Base-by-base conservation (phyloP, 202 grass and related monocot species). In the Elaeis oleifera region DNA sequence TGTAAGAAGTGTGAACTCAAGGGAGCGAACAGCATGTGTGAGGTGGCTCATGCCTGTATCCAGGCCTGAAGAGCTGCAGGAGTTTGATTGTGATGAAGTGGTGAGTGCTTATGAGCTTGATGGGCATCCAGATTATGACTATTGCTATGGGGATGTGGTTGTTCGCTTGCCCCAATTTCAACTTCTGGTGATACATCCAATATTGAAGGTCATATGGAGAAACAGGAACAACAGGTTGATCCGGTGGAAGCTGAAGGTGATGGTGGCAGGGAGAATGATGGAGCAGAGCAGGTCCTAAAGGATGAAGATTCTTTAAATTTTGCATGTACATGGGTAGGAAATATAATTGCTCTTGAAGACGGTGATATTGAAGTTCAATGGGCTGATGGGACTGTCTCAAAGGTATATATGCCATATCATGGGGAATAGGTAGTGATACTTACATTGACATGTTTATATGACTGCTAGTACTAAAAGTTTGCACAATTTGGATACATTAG, bases 101-200 rank as follows among this genome's bases (percentile, higher is more conserved):
- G 82, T 99, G 59, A 99, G 94, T 78, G 85, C 77, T 54, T 99
- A 99, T 72, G 94, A 99, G 78, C 75, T 99, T 63, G 94, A 99
- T 61, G 62, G 51, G 18, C 94, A 99, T 69, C 88, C 88, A 2
- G 94, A 99, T 82, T 92, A 92, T 89, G 88, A 99, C 79, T 99
- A 99, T 79, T 84, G 72, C 60, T 99, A 86, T 71, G 94, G 94
- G 59, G 85, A 92, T 86, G 78, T 92, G 63, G 85, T 99, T 69
- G 88, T 89, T 50, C 82, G 85, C 49, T 77, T 99, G 81, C 85
- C 84, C 77, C 94, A 26, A 75, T 64, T 73, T 95, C 89, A 74
- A 74, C 49, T 67, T 56, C 79, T 75, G 61, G 56, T 69, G 81
- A 88, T 75, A 48, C 67, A 63, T 49, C 29, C 50, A 77, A 69